A percentile compares a stretch with the other conserved stretches of the same genome.
Evolutionary conservation across 2,329 filamentous ascomycete genomes (phyloP).

Genomic region (Tolypocladium amazonense): DNA sequence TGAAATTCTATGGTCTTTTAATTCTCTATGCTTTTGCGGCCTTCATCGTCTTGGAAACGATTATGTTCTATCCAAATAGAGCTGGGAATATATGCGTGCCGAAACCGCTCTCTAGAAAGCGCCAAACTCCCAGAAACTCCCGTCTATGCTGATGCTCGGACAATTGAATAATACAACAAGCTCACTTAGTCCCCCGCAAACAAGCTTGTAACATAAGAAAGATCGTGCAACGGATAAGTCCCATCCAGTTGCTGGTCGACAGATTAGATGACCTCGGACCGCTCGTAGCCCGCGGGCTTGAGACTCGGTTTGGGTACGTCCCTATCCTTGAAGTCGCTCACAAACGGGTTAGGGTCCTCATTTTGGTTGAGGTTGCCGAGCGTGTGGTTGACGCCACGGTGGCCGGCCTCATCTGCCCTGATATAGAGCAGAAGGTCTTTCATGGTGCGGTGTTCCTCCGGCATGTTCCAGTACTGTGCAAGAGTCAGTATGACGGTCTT

Average conservation of each 20-base stretch:
- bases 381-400: conserved; percentile 93
- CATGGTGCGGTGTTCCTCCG: conserved; percentile 73
- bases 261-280: conserved; percentile 61
- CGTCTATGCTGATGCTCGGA: not conserved
- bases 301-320: conserved; percentile 54
- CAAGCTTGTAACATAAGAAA: not conserved
- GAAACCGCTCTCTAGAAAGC: not conserved
- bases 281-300: conserved; percentile 68
- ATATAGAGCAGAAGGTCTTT: conserved; percentile 80
- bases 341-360: conserved; percentile 86
- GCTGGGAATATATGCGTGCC: not conserved
- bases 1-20: not conserved
- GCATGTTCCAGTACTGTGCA: conserved; percentile 78
- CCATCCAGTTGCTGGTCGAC: not conserved
- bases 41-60: not conserved
- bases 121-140: not conserved
- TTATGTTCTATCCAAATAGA: not conserved
- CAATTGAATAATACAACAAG: not conserved
- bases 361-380: conserved; percentile 78
- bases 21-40: not conserved
- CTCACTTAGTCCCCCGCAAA: not conserved
- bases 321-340: conserved; percentile 66
- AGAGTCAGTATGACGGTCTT: not conserved
- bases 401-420: conserved; percentile 78
- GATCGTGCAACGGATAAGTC: no score